Percentiles rank a stretch among this genome's conserved stretches.
Conservation (phyloP, 139 green algal genomes). For the Auxenochlorella pyrenoidosa region DNA sequence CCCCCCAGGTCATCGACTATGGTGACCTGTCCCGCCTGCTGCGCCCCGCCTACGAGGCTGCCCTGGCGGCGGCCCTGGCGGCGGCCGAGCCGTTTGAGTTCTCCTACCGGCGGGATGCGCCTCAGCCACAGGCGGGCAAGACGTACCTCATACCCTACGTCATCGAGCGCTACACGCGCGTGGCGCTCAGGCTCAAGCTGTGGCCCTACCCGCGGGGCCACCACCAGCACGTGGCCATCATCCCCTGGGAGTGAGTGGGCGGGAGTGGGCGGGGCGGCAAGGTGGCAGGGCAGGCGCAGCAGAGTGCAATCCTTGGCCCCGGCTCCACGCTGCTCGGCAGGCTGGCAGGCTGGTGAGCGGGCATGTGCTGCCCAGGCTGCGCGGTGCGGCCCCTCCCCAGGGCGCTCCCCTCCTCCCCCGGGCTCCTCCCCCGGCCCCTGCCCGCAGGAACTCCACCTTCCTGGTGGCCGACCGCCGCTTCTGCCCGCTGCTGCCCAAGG, state of each 20-base stretch:
- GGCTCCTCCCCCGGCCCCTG: neutral
- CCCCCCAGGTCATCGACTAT: conserved; percentile 6
- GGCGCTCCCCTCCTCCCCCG: no score
- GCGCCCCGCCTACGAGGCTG: conserved; percentile 10
- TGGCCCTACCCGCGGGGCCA: conserved; percentile 58
- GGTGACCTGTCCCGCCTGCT: conserved; percentile 48
- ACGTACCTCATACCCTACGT: conserved; percentile 38
- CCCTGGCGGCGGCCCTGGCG: neutral
- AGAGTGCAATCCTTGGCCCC: no score
- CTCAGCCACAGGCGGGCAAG: neutral
- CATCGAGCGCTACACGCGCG: conserved; percentile 37
- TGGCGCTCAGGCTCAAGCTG: conserved; percentile 38
- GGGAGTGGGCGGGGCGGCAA: neutral
- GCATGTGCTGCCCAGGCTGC: no score
- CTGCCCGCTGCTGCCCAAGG: conserved; percentile 44
- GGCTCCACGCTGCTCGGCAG: no score
- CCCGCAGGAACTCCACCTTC: conserved; percentile 30
- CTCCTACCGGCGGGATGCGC: neutral
- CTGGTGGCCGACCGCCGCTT: conserved; percentile 52
- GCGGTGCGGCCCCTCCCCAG: no score
- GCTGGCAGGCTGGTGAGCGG: no score
- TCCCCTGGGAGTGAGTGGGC: conserved; percentile 36
- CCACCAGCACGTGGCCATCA: conserved; percentile 24
- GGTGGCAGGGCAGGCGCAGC: neutral
- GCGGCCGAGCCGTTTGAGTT: neutral